These are phyloP conservation scores for Kodamaea kaohsiungensis DNA, from an alignment of 805 yeast species.

Conservation along the genomic window DNA sequence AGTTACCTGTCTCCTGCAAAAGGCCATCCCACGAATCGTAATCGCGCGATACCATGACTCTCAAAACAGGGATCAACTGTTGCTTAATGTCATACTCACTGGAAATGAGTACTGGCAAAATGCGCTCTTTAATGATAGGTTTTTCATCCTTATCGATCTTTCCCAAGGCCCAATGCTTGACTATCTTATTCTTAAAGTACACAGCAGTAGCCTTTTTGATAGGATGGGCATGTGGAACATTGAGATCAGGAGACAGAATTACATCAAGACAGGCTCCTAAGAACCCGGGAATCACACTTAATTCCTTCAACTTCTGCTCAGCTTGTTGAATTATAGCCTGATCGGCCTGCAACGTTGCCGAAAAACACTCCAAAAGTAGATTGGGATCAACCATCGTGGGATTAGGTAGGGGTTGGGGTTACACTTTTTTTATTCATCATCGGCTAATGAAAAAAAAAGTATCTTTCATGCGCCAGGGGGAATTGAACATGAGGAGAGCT, in stretches of 20 bases:
- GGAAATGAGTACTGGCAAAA: slow-evolving; percentile 55
- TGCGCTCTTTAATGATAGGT: slow-evolving; percentile 66
- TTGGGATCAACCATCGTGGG: slow-evolving; percentile 57
- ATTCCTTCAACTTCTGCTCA: slow-evolving; percentile 62
- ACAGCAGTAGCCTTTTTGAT: slow-evolving; percentile 67
- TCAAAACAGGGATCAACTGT: slow-evolving; percentile 18
- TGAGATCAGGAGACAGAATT: slow-evolving; percentile 46
- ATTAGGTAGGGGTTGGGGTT: not conserved
- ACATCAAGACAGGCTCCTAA: slow-evolving; percentile 82
- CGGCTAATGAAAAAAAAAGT: slow-evolving; percentile 6
- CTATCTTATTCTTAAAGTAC: slow-evolving; percentile 74
- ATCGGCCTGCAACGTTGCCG: slow-evolving; percentile 74
- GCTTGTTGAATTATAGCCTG: slow-evolving; percentile 63
- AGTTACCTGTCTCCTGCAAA: slow-evolving; percentile 31
- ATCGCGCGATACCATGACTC: slow-evolving; percentile 32
- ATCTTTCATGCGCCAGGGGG: not conserved
- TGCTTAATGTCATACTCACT: slow-evolving; percentile 36
- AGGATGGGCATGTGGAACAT: slow-evolving; percentile 6
- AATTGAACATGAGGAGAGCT: not conserved
- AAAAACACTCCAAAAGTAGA: slow-evolving; percentile 70
- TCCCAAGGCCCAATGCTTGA: slow-evolving; percentile 56
- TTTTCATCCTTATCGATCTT: slow-evolving; percentile 70
- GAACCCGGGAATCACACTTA: slow-evolving; percentile 67
- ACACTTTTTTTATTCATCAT: slow-evolving; percentile 3
- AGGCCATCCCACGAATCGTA: slow-evolving; percentile 40